Evolutionary conservation across 2,329 filamentous ascomycete genomes (phyloP).

Genomic region (Venturia carpophila): DNA sequence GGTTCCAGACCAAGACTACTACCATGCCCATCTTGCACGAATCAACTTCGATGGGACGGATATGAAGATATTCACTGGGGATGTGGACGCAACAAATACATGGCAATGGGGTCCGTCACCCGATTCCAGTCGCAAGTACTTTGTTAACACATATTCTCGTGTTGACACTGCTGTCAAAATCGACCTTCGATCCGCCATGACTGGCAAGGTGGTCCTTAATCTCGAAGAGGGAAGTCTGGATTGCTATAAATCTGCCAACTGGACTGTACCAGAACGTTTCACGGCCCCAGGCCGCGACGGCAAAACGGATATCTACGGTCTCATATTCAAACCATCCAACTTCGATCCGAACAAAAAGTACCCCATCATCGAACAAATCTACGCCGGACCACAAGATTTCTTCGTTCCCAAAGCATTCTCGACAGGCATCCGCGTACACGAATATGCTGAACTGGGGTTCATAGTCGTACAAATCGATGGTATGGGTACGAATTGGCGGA

Average conservation of each 20-base stretch:
- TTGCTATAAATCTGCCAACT: slow-evolving; percentile 18
- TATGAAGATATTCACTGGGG: slow-evolving; percentile 25
- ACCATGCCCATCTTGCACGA: slow-evolving; percentile 26
- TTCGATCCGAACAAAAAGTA: slow-evolving; percentile 26
- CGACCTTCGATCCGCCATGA: slow-evolving; percentile 24
- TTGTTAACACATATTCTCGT: slow-evolving; percentile 26
- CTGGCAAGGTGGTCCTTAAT: slow-evolving; percentile 22
- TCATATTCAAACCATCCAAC: slow-evolving; percentile 24
- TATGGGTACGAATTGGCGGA: slow-evolving; percentile 28
- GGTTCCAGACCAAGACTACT: slow-evolving; percentile 24
- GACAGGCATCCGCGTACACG: slow-evolving; percentile 20
- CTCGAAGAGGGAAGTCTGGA: slow-evolving; percentile 23
- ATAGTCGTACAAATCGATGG: slow-evolving; percentile 27
- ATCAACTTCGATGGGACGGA: slow-evolving; percentile 26
- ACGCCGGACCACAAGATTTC: slow-evolving; percentile 26
- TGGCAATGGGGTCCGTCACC: slow-evolving; percentile 23
- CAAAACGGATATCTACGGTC: slow-evolving; percentile 25
- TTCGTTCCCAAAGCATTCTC: slow-evolving; percentile 24
- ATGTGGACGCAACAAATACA: slow-evolving; percentile 23
- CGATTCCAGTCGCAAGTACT: slow-evolving; percentile 13
- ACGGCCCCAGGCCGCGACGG: slow-evolving; percentile 24
- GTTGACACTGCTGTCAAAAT: slow-evolving; percentile 25
- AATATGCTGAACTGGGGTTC: slow-evolving; percentile 25
- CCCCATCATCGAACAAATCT: slow-evolving; percentile 26
- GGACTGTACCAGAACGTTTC: slow-evolving; percentile 26